phyloP scores from a whole-genome alignment of 257 asterid species.

The Solanum ossicruentum region DNA sequence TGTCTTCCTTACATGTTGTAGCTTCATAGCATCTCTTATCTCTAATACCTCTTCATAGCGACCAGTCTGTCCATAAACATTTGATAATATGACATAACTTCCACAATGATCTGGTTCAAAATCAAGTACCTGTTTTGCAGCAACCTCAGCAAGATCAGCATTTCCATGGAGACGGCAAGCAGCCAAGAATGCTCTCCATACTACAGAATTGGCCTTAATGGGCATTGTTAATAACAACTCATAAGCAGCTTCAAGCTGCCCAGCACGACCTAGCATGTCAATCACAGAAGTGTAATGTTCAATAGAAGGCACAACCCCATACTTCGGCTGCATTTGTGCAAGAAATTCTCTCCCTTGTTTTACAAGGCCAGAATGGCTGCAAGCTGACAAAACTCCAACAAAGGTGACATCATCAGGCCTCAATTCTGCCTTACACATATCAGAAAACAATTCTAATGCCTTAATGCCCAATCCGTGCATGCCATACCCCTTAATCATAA shows the following conservation, averaged over 20 bases:
- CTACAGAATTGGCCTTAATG: constrained; percentile 51
- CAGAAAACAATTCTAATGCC: constrained; percentile 49
- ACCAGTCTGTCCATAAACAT: constrained; percentile 67
- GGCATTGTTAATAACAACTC: constrained; percentile 50
- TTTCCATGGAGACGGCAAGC: constrained; percentile 71
- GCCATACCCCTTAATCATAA: constrained; percentile 80
- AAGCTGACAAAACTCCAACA: constrained; percentile 69
- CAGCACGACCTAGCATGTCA: constrained; percentile 89
- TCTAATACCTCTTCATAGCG: constrained; percentile 58
- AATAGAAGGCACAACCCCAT: constrained; percentile 44
- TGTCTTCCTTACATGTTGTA: constrained; percentile 61
- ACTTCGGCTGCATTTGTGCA: constrained; percentile 37
- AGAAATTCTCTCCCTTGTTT: constrained; percentile 44
- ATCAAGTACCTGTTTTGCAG: constrained; percentile 37
- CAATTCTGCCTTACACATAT: constrained; percentile 42
- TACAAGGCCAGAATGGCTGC: constrained; percentile 69
- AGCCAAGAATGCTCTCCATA: constrained; percentile 73
- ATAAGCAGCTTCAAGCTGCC: constrained; percentile 54
- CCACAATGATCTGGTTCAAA: constrained; percentile 74
- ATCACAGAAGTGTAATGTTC: constrained; percentile 72
- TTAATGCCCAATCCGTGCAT: constrained; percentile 61
- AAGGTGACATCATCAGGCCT: constrained; percentile 68
- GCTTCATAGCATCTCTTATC: constrained; percentile 56
- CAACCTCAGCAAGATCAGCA: constrained; percentile 49
- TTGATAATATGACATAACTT: constrained; percentile 63